Evolutionary conservation across 805 yeast genomes (phyloP), one percentile per base, ranked within the genome.

Genomic region (Tetrapisispora iriomotensis): DNA sequence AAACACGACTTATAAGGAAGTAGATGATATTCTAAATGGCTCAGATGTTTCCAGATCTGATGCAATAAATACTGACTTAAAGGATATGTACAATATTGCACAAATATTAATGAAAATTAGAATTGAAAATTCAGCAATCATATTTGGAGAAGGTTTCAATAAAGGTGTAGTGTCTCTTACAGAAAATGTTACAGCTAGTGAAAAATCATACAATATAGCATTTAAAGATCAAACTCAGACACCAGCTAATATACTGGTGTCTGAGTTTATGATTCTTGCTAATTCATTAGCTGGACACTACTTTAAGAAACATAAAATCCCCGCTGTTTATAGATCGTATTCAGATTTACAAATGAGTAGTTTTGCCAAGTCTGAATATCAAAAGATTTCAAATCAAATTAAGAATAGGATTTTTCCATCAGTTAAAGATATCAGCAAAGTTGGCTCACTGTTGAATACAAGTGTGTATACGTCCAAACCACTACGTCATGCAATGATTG

Each of bases 191-290:
- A 30, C 41, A 9, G 39, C 37, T 1, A 8, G 25, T 8, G 38
- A 29, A 4, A 8, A 15, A 31, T 8, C 4, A 6, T 8, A 23
- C 5, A 40, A 42, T n/a, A 44, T 61, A 2, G 30, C 39, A 2
- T 52, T 60, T 31, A 49, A 46, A 17, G 51, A 56, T 25, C 53
- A 51, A 24, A 27, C 21, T n/a, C 53, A 54, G 14, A 54, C 76
- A 0, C 61, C 66, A 26, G 77, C 95, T 0, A 76, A 74, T 29
- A 51, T 66, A 2, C 64, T 90, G 20, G 96, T 90, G 2, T 71
- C 90, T 1, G 94, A 90, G 54, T 57, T 82, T 36, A 90, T 90
- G 98, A 71, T 88, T 19, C 61, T 74, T 33, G 86, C 92, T 1
- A 87, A 86, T 54, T 62, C 70, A n/a, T 60, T 79, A 3, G 67